Percentiles rank a stretch among this genome's conserved stretches.
Evolutionary conservation across 2,329 filamentous ascomycete species (phyloP).

Genomic region (Scedosporium aurantiacum): DNA sequence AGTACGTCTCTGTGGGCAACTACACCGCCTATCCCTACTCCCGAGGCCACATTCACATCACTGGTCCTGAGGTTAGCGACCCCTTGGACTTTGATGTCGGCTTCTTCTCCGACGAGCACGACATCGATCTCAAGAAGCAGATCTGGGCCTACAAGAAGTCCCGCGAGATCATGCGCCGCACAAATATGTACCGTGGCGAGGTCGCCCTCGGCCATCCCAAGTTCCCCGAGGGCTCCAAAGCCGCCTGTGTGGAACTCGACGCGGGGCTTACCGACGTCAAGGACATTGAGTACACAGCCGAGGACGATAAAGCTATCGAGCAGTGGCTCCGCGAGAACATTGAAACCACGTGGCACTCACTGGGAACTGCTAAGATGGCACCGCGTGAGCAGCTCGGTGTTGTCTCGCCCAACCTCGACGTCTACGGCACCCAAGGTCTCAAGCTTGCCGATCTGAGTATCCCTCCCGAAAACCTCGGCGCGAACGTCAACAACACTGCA

Average conservation of each 20-base stretch:
- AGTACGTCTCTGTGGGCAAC: conserved; percentile 38
- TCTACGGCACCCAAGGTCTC: conserved; percentile 29
- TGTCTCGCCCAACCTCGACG: conserved; percentile 19
- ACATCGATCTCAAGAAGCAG: conserved; percentile 48
- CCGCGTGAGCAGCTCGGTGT: conserved; percentile 28
- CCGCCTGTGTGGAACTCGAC: conserved; percentile 33
- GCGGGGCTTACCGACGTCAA: conserved; percentile 20
- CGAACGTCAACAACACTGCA: conserved; percentile 38
- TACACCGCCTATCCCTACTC: conserved; percentile 51
- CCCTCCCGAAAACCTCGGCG: conserved; percentile 27
- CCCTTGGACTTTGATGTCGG: conserved; percentile 39
- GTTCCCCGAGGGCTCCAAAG: conserved; percentile 30
- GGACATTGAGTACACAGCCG: conserved; percentile 35
- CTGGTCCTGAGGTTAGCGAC: conserved; percentile 21
- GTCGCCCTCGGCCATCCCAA: conserved; percentile 29
- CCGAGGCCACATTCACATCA: conserved; percentile 47
- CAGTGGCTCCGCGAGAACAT: conserved; percentile 29
- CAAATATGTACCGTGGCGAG: conserved; percentile 40
- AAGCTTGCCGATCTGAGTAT: conserved; percentile 30
- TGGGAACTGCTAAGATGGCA: conserved; percentile 35
- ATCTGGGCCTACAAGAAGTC: conserved; percentile 55
- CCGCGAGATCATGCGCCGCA: conserved; percentile 50
- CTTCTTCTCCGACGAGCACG: conserved; percentile 34
- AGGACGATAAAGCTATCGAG: conserved; percentile 40
- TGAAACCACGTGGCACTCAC: conserved; percentile 32